Evolutionary conservation across 1,139 yeast species (phyloP).

Genomic region (Casaregolazyma suthepensis): DNA sequence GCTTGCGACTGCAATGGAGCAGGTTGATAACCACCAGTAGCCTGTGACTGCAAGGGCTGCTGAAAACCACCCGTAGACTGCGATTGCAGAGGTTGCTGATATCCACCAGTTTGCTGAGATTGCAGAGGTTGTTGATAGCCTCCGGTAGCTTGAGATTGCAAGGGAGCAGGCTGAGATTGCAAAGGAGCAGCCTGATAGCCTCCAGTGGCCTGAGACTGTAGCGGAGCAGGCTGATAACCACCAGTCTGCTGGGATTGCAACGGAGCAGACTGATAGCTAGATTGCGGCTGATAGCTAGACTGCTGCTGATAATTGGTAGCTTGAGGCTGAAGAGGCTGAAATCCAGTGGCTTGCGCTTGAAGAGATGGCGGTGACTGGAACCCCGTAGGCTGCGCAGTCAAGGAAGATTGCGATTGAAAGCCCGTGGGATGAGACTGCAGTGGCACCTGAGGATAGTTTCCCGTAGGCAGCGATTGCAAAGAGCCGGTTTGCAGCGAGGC

Average conservation of each 20-base stretch:
- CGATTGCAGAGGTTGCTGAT: constrained; percentile 13
- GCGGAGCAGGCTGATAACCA: constrained; percentile 12
- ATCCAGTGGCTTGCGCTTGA: constrained; percentile 13
- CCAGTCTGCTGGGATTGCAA: constrained; percentile 19
- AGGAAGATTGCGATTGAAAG: constrained; percentile 20
- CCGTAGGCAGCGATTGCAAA: constrained; percentile 36
- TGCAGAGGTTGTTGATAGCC: constrained; percentile 24
- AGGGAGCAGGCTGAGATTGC: constrained; percentile 31
- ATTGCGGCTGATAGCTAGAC: constrained; percentile 30
- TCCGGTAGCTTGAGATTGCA: constrained; percentile 35
- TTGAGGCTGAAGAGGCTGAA: constrained; percentile 15
- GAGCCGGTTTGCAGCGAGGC: constrained; percentile 33
- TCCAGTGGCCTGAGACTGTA: constrained; percentile 9
- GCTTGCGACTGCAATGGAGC: constrained; percentile 23
- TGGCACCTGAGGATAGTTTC: constrained; percentile 19
- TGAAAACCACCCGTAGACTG: constrained; percentile 8
- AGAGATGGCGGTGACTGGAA: constrained; percentile 15
- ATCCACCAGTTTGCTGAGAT: constrained; percentile 23
- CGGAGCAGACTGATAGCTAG: constrained; percentile 21
- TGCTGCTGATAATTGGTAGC: constrained; percentile 3
- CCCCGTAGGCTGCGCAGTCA: constrained; percentile 24
- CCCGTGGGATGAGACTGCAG: constrained; percentile 35
- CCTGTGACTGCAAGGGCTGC: constrained; percentile 32
- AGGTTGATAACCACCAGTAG: constrained; percentile 28
- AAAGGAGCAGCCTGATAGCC: constrained; percentile 25